phyloP scores from a whole-genome alignment of 1,284 basidiomycete genomes.

The Coriolopsis trogii region DNA sequence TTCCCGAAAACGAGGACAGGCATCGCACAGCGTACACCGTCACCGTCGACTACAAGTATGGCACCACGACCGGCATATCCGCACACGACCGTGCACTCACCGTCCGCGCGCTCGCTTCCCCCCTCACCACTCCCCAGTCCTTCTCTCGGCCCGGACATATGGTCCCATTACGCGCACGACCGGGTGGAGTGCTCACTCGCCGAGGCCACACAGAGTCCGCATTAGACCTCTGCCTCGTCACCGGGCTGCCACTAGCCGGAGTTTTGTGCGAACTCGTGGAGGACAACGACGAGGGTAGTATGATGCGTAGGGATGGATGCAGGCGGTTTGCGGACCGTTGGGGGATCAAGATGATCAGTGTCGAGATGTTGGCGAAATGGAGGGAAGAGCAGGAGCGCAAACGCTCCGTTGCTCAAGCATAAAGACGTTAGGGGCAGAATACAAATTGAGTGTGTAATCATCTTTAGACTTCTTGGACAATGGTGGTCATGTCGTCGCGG shows the following conservation, averaged over 20 bases:
- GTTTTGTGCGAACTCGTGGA: slow-evolving; percentile 96
- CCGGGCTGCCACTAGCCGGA: slow-evolving; percentile 79
- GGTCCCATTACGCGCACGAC: slow-evolving; percentile 88
- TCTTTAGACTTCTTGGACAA: too few species aligned
- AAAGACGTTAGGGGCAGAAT: too few species aligned
- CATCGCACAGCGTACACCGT: slow-evolving; percentile 97
- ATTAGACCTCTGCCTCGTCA: slow-evolving; percentile 86
- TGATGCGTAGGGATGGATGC: slow-evolving; percentile 96
- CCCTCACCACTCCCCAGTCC: slow-evolving; percentile 60
- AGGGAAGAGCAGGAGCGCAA: slow-evolving; percentile 27
- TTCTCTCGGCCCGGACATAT: slow-evolving; percentile 95
- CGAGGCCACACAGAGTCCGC: slow-evolving; percentile 94
- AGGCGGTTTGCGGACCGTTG: slow-evolving; percentile 90
- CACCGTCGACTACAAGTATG: slow-evolving; percentile 91
- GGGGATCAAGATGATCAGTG: slow-evolving; percentile 93
- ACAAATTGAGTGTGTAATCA: too few species aligned
- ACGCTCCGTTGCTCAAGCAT: too few species aligned
- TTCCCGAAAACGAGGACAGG: slow-evolving; percentile 87
- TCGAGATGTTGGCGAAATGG: slow-evolving; percentile 74
- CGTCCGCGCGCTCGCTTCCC: slow-evolving; percentile 78
- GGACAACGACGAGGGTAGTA: slow-evolving; percentile 87
- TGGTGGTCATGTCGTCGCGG: too few species aligned
- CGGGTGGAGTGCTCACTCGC: slow-evolving; percentile 84
- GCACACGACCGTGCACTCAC: slow-evolving; percentile 94
- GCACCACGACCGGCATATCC: slow-evolving; percentile 97